These are phyloP conservation scores for Agastache rugosa DNA, from an alignment of 257 asterid genomes.

Conservation along the genomic window DNA sequence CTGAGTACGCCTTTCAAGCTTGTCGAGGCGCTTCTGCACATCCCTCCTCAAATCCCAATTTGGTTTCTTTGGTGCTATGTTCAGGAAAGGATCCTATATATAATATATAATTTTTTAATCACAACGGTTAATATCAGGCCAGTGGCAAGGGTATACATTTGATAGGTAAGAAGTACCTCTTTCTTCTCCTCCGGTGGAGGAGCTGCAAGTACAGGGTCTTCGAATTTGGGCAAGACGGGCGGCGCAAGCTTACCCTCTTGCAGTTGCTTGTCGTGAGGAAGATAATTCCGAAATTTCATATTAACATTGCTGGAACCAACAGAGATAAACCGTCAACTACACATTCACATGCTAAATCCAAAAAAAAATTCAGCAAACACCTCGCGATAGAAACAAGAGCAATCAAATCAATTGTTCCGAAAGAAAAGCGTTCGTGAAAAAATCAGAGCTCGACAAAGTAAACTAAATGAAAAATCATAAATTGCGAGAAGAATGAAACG, in stretches of 20 bases:
- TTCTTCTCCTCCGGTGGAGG: conserved; percentile 73
- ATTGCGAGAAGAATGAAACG: neutral
- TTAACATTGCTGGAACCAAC: conserved; percentile 56
- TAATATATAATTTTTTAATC: neutral
- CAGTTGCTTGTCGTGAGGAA: conserved; percentile 95
- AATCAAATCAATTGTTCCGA: neutral
- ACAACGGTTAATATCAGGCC: conserved; percentile 10
- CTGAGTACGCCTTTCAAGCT: conserved; percentile 90
- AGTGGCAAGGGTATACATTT: neutral
- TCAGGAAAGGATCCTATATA: conserved; percentile 84
- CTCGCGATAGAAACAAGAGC: neutral
- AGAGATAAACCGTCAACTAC: neutral
- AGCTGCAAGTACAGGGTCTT: conserved; percentile 72
- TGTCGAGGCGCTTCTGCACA: conserved; percentile 91
- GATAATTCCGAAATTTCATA: conserved; percentile 94
- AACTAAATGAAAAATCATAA: neutral
- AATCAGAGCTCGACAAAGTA: neutral
- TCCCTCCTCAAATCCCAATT: conserved; percentile 97
- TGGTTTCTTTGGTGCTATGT: conserved; percentile 96
- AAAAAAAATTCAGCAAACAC: conserved; percentile 4
- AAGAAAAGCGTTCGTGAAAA: neutral
- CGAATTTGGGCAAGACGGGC: conserved; percentile 84
- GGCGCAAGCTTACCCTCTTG: conserved; percentile 95
- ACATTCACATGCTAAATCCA: neutral
- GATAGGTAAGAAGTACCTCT: conserved; percentile 58